Conservation (phyloP, 805 yeast species). For the Candida khao-thaluensis region DNA sequence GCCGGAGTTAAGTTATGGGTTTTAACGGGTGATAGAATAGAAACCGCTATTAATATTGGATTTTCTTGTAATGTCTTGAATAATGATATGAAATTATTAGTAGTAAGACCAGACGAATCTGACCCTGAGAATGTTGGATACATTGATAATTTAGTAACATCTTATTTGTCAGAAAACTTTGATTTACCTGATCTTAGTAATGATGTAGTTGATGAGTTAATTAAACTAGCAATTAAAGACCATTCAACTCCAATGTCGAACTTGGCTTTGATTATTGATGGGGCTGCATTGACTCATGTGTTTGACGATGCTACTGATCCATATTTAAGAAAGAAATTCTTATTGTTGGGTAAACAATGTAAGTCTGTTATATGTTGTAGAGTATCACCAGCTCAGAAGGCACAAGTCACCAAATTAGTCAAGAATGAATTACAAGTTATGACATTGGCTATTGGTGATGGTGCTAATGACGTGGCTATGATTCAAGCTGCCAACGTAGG, state of each 20-base stretch:
- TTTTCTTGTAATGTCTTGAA: conserved; percentile 72
- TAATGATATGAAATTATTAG: conserved; percentile 65
- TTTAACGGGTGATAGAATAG: conserved; percentile 78
- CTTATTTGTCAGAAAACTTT: conserved; percentile 49
- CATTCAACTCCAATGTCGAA: conserved; percentile 63
- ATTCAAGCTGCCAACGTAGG: conserved; percentile 85
- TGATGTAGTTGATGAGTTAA: conserved; percentile 31
- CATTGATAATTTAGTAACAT: conserved; percentile 41
- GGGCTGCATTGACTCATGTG: conserved; percentile 55
- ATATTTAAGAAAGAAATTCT: conserved; percentile 47
- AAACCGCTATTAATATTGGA: conserved; percentile 82
- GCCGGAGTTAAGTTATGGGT: conserved; percentile 87
- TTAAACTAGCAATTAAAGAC: conserved; percentile 51
- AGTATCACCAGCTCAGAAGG: conserved; percentile 83
- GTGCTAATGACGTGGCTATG: conserved; percentile 87
- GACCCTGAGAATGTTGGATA: conserved; percentile 45
- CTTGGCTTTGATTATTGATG: conserved; percentile 68
- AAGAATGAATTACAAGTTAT: conserved; percentile 64
- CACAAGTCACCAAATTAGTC: conserved; percentile 67
- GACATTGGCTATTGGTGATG: conserved; percentile 83
- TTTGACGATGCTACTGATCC: conserved; percentile 21
- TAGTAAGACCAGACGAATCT: conserved; percentile 57
- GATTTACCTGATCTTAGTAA: conserved; percentile 38
- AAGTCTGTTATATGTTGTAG: conserved; percentile 79
- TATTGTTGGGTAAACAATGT: conserved; percentile 72